These are phyloP conservation scores for Yarrowia hollandica DNA, from an alignment of 805 yeast species.

Conservation along the genomic window DNA sequence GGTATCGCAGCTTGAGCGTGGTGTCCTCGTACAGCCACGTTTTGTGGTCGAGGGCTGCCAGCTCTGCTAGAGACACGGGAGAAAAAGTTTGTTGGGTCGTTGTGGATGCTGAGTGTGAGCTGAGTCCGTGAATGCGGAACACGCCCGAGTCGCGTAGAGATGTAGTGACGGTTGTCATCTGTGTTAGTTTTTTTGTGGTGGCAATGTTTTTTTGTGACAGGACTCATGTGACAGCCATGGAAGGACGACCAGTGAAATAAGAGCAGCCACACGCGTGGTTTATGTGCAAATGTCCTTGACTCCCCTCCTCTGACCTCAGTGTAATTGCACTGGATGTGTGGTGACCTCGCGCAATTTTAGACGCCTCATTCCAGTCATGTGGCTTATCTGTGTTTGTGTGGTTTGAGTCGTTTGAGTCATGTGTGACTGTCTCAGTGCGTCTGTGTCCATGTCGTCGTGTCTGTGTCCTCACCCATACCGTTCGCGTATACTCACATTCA, in stretches of 20 bases:
- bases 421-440: too few species aligned
- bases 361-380: too few species aligned
- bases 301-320: too few species aligned
- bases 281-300: too few species aligned
- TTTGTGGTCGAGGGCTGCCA: conserved; percentile 26
- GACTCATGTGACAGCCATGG: conserved; percentile 19
- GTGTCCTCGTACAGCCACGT: conserved; percentile 26
- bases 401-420: not conserved
- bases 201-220: not conserved
- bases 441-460: too few species aligned
- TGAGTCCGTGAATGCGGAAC: conserved; percentile 26
- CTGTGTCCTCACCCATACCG: too few species aligned
- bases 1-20: conserved; percentile 22
- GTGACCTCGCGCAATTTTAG: too few species aligned
- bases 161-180: conserved; percentile 28
- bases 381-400: not conserved
- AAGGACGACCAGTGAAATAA: too few species aligned
- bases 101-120: not conserved
- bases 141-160: conserved; percentile 29
- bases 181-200: not conserved
- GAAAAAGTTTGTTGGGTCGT: not conserved
- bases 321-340: too few species aligned
- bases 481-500: conserved; percentile 24
- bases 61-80: conserved; percentile 8
- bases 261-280: too few species aligned